These are phyloP conservation scores for Herpetomonas samuelpessoai DNA, from an alignment of 208 protist genomes.

Conservation along the genomic window DNA sequence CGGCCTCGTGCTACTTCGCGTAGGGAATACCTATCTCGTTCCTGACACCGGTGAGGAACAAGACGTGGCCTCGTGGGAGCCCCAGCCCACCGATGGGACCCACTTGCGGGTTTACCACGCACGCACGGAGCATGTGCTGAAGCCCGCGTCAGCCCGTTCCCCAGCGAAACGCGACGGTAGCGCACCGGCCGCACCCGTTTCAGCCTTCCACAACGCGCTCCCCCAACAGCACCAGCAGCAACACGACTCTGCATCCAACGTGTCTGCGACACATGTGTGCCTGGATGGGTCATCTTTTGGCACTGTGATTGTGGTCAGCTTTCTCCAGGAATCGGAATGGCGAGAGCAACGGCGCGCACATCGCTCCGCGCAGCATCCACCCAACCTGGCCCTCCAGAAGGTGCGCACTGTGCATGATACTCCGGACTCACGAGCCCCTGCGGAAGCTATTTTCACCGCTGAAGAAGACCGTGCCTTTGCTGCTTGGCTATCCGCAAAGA, in stretches of 20 bases:
- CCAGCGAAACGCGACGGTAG: no score
- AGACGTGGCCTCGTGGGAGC: neutral
- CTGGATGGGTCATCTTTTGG: neutral
- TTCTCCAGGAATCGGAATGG: neutral
- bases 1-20: neutral
- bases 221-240: neutral
- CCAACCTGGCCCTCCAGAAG: neutral
- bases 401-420: neutral
- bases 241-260: no score
- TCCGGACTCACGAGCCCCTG: neutral
- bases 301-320: neutral
- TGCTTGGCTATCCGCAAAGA: constrained; percentile 16
- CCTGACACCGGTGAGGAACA: neutral
- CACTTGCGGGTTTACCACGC: no score
- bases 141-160: neutral
- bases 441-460: constrained; percentile 1
- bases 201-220: neutral
- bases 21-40: neutral
- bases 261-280: neutral
- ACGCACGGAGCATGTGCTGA: no score
- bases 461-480: constrained; percentile 16
- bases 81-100: neutral
- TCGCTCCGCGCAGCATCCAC: neutral
- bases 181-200: no score
- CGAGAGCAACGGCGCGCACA: neutral